A percentile compares a stretch with the other conserved stretches of the same genome.
Conservation (phyloP, 306 rosid species). For the Glycyrrhiza uralensis region DNA sequence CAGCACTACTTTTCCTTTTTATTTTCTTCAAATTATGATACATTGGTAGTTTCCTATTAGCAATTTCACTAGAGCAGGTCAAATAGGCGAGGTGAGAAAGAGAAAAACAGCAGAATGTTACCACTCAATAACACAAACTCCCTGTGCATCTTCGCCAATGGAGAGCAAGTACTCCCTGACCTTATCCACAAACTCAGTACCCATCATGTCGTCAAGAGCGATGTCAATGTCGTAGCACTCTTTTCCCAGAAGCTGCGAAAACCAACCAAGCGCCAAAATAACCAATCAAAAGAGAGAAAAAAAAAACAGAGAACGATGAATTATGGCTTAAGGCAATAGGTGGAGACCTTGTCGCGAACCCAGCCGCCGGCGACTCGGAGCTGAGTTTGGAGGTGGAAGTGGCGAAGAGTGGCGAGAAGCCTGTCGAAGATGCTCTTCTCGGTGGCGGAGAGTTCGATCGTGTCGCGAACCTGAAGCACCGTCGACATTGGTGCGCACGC, state of each 20-base stretch:
- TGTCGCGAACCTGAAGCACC: constrained; percentile 39
- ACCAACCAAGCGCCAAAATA: background rate
- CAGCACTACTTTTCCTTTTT: background rate
- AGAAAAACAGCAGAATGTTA: background rate
- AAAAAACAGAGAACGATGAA: background rate
- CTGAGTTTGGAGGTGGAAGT: constrained; percentile 57
- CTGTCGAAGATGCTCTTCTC: constrained; percentile 71
- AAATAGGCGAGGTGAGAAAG: background rate
- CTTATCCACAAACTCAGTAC: constrained; percentile 77
- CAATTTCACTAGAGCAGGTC: background rate
- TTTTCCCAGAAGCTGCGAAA: constrained; percentile 78
- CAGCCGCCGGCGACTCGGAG: constrained; percentile 99
- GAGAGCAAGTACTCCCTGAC: constrained; percentile 67
- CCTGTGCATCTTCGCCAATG: constrained; percentile 79
- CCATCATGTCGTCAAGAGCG: constrained; percentile 87
- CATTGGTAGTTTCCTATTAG: background rate
- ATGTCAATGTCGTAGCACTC: constrained; percentile 91
- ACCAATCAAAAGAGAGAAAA: background rate
- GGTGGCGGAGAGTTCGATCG: constrained; percentile 47
- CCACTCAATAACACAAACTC: constrained; percentile 83
- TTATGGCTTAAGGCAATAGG: background rate
- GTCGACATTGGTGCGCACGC: constrained; percentile 23
- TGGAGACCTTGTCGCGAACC: constrained; percentile 86
- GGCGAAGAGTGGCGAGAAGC: constrained; percentile 64
- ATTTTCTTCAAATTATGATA: background rate